Conservation (phyloP, 169 alveolate genomes). For the Babesia ovis region DNA sequence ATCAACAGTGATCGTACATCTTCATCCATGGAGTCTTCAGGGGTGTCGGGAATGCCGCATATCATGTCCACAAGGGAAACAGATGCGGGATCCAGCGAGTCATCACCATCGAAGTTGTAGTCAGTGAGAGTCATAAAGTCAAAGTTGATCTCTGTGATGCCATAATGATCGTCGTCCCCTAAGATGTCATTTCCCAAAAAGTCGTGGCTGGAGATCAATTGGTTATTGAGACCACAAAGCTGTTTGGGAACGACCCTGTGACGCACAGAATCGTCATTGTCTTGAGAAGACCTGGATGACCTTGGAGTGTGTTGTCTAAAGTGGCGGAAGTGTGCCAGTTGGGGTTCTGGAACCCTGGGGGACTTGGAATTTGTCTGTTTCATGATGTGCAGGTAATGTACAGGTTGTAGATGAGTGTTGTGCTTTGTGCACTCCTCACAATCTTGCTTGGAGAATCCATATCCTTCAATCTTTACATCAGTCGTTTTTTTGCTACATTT, state of each 20-base stretch:
- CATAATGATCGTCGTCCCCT: constrained; percentile 44
- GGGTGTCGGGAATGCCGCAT: constrained; percentile 33
- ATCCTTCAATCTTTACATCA: neutral
- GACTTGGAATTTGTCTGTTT: no score
- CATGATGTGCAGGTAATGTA: no score
- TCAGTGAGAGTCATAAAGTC: constrained; percentile 50
- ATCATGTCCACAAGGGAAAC: constrained; percentile 52
- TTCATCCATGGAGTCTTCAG: neutral
- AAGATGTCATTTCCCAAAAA: neutral
- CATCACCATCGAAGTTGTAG: neutral
- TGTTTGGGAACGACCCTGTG: neutral
- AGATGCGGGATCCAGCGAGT: constrained; percentile 1
- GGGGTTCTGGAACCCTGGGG: neutral
- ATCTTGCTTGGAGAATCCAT: neutral
- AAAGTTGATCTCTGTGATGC: constrained; percentile 36
- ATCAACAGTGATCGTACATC: neutral
- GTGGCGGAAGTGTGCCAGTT: neutral
- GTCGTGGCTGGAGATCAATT: neutral
- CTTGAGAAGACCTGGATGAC: neutral
- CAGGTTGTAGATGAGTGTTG: no score
- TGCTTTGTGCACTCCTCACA: neutral
- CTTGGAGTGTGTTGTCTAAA: neutral
- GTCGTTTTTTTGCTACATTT: neutral
- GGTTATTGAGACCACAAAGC: neutral
- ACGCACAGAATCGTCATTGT: neutral